Evolutionary conservation across 2,329 filamentous ascomycete genomes (phyloP).

Genomic region (Apiospora sp.): DNA sequence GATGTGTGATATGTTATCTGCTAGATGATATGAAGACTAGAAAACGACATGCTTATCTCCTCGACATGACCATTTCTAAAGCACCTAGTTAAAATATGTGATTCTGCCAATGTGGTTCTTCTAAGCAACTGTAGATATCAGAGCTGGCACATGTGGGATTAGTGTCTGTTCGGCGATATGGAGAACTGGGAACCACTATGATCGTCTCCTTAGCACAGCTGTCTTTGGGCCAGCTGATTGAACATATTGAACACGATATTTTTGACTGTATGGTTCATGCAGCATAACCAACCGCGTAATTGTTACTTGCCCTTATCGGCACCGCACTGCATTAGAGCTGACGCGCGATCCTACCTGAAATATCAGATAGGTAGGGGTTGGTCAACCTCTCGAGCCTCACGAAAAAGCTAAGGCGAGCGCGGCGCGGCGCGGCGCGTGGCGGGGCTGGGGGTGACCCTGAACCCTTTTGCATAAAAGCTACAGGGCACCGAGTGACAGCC

Average conservation of each 20-base stretch:
- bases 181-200: too few species aligned
- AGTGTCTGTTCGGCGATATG: too few species aligned
- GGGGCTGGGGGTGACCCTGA: conserved; percentile 5
- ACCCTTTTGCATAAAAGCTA: conserved; percentile 2
- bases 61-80: too few species aligned
- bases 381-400: not conserved
- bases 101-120: too few species aligned
- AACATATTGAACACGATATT: too few species aligned
- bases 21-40: not conserved
- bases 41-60: not conserved
- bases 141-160: not conserved
- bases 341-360: not conserved
- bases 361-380: not conserved
- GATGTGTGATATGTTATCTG: not conserved
- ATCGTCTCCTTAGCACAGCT: too few species aligned
- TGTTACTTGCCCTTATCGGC: not conserved
- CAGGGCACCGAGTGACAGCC: not conserved
- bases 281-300: not conserved
- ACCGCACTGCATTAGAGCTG: not conserved
- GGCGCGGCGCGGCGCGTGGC: conserved; percentile 11
- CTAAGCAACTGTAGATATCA: not conserved
- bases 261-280: not conserved
- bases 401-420: not conserved
- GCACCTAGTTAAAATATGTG: too few species aligned
- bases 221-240: too few species aligned